A percentile compares a stretch with the other conserved stretches of the same genome.
These are phyloP conservation scores for Willaertia magna DNA, from an alignment of 208 protist genomes.

Conservation along the genomic window DNA sequence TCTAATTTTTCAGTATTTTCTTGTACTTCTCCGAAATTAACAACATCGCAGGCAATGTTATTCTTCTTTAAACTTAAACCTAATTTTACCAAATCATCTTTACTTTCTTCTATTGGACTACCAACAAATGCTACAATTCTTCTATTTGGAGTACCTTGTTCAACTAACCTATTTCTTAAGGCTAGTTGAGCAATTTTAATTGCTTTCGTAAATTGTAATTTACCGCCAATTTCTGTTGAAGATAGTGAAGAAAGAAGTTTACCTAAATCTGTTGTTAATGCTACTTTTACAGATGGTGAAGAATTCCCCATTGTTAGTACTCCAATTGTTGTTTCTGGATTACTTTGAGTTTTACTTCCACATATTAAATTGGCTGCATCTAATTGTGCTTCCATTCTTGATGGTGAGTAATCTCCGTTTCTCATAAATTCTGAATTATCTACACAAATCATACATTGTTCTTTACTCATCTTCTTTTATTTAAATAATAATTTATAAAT, in stretches of 20 bases:
- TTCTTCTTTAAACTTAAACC: constrained; percentile 90
- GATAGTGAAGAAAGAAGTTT: constrained; percentile 74
- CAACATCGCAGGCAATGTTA: constrained; percentile 86
- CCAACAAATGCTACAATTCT: constrained; percentile 95
- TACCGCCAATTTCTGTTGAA: constrained; percentile 63
- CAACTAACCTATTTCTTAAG: constrained; percentile 87
- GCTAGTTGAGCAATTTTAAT: constrained; percentile 83
- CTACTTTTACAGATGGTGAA: constrained; percentile 74
- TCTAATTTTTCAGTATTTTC: constrained; percentile 71
- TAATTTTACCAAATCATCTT: constrained; percentile 69
- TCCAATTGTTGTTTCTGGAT: constrained; percentile 90
- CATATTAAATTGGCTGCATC: constrained; percentile 87
- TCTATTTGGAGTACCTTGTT: constrained; percentile 71
- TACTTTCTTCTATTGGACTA: constrained; percentile 67
- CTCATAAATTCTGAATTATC: constrained; percentile 95
- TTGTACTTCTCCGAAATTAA: constrained; percentile 83
- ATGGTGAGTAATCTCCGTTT: constrained; percentile 94
- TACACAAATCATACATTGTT: constrained; percentile 72
- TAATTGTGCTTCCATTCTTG: constrained; percentile 77
- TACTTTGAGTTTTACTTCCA: constrained; percentile 75
- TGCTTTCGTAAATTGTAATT: constrained; percentile 61
- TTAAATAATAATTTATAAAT: too few relatives aligned
- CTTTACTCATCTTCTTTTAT: constrained; percentile 26
- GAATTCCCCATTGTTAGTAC: constrained; percentile 70
- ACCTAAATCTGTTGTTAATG: constrained; percentile 78